Conservation (phyloP, 768 basidiomycete genomes). For the Zangia roseola region DNA sequence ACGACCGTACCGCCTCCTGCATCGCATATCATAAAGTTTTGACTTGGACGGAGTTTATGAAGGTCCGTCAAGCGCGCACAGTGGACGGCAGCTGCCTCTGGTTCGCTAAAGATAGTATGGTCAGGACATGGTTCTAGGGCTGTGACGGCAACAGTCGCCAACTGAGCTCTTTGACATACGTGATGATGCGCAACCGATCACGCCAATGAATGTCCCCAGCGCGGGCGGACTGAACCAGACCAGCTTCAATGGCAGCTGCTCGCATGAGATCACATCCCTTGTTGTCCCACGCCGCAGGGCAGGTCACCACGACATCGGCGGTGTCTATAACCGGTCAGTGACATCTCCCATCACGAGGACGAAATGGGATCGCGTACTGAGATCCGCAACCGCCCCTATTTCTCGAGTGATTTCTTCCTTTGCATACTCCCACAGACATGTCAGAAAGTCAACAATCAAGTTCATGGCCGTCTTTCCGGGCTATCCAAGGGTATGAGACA, state of each 20-base stretch:
- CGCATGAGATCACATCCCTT: conserved; percentile 85
- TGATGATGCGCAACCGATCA: conserved; percentile 81
- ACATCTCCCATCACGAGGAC: neutral
- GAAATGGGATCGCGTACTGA: conserved; percentile 49
- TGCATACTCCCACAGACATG: conserved; percentile 83
- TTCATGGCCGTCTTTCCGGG: conserved; percentile 74
- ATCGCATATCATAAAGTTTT: conserved; percentile 91
- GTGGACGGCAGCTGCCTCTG: conserved; percentile 90
- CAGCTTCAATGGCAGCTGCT: conserved; percentile 77
- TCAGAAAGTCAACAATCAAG: conserved; percentile 81
- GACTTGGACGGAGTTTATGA: conserved; percentile 74
- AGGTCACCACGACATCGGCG: conserved; percentile 83
- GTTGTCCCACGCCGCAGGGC: conserved; percentile 91
- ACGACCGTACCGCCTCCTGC: conserved; percentile 82
- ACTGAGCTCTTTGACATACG: conserved; percentile 34
- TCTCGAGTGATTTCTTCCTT: conserved; percentile 85
- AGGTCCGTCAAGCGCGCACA: conserved; percentile 80
- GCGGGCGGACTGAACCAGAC: conserved; percentile 68
- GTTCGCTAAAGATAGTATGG: conserved; percentile 42
- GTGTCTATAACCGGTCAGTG: conserved; percentile 47
- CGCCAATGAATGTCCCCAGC: conserved; percentile 76
- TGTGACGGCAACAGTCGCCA: conserved; percentile 2
- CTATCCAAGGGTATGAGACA: conserved; percentile 35
- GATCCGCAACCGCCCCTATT: conserved; percentile 82
- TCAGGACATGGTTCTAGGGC: neutral